A percentile compares a stretch with the other conserved stretches of the same genome.
phyloP scores from a whole-genome alignment of 2,329 filamentous ascomycete genomes.

The Ustulina deusta region DNA sequence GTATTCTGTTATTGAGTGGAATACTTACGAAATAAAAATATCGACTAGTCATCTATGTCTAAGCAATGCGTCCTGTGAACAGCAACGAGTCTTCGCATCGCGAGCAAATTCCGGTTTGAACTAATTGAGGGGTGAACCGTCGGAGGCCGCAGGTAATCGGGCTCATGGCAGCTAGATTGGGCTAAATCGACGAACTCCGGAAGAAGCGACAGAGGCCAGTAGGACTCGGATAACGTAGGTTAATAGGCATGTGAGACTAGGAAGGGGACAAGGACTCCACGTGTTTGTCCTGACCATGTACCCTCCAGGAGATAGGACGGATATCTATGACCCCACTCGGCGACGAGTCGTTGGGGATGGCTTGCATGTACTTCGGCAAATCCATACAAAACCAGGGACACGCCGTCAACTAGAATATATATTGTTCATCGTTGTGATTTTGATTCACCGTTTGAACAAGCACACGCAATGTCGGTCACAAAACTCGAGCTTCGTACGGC shows the following conservation, averaged over 20 bases:
- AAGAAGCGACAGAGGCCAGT: not conserved
- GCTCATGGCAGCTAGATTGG: not conserved
- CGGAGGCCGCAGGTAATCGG: constrained; percentile 46
- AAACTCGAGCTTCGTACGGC: constrained; percentile 52
- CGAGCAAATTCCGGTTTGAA: not conserved
- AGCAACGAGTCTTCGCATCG: not conserved
- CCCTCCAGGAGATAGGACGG: not conserved
- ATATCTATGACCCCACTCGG: constrained; percentile 13
- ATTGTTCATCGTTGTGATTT: not conserved
- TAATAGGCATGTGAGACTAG: not conserved
- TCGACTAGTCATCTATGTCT: not conserved
- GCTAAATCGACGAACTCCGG: not conserved
- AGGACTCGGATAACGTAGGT: not conserved
- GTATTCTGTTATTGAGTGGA: no score
- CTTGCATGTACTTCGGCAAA: not conserved
- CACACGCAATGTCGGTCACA: constrained; percentile 44
- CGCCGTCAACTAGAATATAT: not conserved
- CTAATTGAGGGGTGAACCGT: constrained; percentile 33
- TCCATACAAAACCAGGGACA: constrained; percentile 1
- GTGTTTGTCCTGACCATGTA: not conserved
- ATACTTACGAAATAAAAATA: not conserved
- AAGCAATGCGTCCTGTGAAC: not conserved
- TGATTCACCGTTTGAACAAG: not conserved
- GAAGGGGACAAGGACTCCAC: not conserved
- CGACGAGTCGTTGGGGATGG: not conserved